Base-by-base conservation (phyloP, 768 basidiomycete genomes). In the Suillus subalutaceus region DNA sequence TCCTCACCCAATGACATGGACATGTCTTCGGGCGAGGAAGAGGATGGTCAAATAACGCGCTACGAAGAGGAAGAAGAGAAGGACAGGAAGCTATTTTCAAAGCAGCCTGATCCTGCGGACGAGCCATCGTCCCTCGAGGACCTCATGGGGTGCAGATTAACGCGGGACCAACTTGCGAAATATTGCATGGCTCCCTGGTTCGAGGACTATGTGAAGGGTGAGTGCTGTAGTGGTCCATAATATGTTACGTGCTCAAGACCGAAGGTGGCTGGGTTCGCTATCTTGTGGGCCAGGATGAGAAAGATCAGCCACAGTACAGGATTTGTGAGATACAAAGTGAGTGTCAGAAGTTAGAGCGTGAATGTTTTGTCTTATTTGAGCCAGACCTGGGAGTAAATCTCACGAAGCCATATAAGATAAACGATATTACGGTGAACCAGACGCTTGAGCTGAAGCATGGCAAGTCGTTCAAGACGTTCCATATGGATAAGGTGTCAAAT, bases 401-500 rank as follows among this genome's bases (percentile, higher is more conserved):
- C 20, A 77, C 84, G 38, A 90, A 91, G 74, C 84, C 89, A 0
- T 96, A 96, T 78, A 87, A 87, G 69, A 73, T 95, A 43, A 87
- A 94, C 64, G 85, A 90, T 44, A 81, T 81, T 66, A 80, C 75
- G 43, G 84, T 90, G 55, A 86, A 94, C 70, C 84, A 92, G 66
- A 79, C 81, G 1, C 81, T 98, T 16, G 84, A 91, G 67, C 85
- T 98, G 57, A 88, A 88, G 71, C 91, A 96, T 72, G 96, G 94
- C 10, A 86, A 85, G 64, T 86, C 88, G 0, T 73, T 83, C 9
- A 84, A 82, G 65, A 66, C 77, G 0, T 95, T 91, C 71, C 75
- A 77, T 4, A 95, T 99, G 90, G 93, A 95, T 73, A 91, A 90
- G 70, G 88, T 97, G 9, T 97, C 94, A 8, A 97, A 98, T 73